phyloP scores from a whole-genome alignment of 208 protist species.

The Leishmania major region DNA sequence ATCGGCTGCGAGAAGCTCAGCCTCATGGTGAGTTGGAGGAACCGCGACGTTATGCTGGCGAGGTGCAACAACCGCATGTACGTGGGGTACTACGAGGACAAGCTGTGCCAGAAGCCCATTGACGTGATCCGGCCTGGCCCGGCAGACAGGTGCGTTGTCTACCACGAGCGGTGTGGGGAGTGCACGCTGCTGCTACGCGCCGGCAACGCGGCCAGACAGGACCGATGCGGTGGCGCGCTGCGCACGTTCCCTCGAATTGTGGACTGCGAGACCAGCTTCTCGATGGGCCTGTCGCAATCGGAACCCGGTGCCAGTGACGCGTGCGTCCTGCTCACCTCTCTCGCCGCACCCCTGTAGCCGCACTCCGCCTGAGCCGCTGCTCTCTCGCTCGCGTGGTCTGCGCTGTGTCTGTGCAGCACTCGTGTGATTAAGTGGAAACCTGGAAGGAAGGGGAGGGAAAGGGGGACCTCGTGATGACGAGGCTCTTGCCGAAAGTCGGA shows the following conservation, averaged over 20 bases:
- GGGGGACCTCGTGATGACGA: not conserved
- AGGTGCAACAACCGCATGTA: constrained; percentile 41
- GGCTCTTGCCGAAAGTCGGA: not conserved
- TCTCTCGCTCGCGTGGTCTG: not conserved
- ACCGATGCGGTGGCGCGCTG: constrained; percentile 41
- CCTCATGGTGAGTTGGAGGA: constrained; percentile 57
- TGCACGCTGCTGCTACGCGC: constrained; percentile 62
- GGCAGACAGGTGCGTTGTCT: constrained; percentile 57
- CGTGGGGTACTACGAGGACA: constrained; percentile 63
- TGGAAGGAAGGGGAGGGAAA: not conserved
- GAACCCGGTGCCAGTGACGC: not conserved
- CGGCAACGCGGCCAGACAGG: constrained; percentile 33
- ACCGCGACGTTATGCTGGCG: constrained; percentile 57
- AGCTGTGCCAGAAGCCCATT: constrained; percentile 48
- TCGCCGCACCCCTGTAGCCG: not conserved
- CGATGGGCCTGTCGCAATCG: constrained; percentile 3
- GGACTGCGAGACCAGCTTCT: constrained; percentile 16
- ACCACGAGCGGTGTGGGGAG: constrained; percentile 49
- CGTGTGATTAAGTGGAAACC: not conserved
- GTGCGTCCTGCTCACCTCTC: not conserved
- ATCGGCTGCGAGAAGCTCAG: constrained; percentile 47
- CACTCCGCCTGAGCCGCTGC: not conserved
- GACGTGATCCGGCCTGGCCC: constrained; percentile 46
- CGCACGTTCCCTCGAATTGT: constrained; percentile 26
- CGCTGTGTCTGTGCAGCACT: not conserved